Evolutionary conservation across 192 early-diverging fungal species (phyloP), one percentile per base, ranked within the genome.

Genomic region (Rhizoclosmatium sp.): DNA sequence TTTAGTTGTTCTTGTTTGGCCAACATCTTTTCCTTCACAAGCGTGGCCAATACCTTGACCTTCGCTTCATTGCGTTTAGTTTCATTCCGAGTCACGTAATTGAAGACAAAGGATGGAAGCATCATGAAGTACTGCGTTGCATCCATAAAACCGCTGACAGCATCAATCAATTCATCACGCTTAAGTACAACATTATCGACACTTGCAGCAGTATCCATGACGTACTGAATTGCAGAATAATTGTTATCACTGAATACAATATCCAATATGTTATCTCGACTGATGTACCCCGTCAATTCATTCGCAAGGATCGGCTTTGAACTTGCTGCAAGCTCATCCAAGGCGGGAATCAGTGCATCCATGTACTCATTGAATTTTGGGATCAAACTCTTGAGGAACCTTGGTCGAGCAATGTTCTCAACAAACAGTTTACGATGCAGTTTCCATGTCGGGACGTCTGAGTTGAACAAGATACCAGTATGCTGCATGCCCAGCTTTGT

Each of bases 291-390:
- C 1, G 54, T 39, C 48, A 71, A 9, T 23, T 39, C 7, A 45
- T 71, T 71, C n/a, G 21, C 69, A 23, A 71, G 51, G 69, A 71
- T n/a, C n/a, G 69, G 51, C 3, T 9, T 54, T 1, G 4, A 16
- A 40, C 23, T 7, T 49, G 10, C 39, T 16, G 47, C 69, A 1
- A 71, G 2, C 21, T 49, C 12, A 12, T 48, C 47, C 7, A 71
- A 41, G 4, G 31, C 1, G 48, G 69, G 4, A 31, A 4, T 14
- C 1, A 71, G 5, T 10, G 5, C 21, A 10, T 4, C 39, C 48
- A 62, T 62, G 9, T 62, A 21, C 5, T 9, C 60, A 62, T 48
- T 71, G 14, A 71, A 9, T 56, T 56, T 71, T 16, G 69, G 69
- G 7, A 49, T 49, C 12, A 71, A 19, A 1, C 48, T 23, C 2